These are phyloP conservation scores for Hyaloscypha bicolor DNA, from an alignment of 495 filamentous ascomycete genomes.

Conservation along the genomic window DNA sequence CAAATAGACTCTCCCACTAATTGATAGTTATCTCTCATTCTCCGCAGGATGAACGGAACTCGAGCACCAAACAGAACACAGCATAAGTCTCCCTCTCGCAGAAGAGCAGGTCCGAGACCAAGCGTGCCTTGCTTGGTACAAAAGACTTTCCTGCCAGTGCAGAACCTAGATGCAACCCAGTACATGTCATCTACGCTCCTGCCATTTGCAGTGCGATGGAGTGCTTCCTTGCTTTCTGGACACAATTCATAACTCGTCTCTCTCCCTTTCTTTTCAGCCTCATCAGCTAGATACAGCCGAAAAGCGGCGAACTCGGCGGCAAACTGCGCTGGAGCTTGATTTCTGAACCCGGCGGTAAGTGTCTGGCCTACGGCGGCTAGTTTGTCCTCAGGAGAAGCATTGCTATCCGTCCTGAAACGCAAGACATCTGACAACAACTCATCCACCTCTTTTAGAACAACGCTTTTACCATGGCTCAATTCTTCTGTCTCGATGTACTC, in stretches of 20 bases:
- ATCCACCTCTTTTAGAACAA: background rate
- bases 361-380: constrained; percentile 5
- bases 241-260: background rate
- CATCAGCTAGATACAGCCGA: background rate
- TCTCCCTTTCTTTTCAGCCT: background rate
- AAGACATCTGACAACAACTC: background rate
- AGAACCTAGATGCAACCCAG: constrained; percentile 14
- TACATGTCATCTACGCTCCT: constrained; percentile 8
- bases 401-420: background rate
- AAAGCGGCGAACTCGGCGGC: background rate
- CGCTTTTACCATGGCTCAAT: background rate
- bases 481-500: background rate
- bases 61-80: constrained; percentile 1
- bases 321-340: background rate
- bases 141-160: constrained; percentile 1
- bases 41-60: background rate
- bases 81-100: background rate
- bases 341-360: constrained; percentile 11
- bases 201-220: background rate
- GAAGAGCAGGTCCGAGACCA: background rate
- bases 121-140: background rate
- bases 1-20: background rate
- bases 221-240: background rate
- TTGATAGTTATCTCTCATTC: background rate
- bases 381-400: background rate